These are phyloP conservation scores for Hanseniaspora pseudoguilliermondii DNA, from an alignment of 805 yeast species.

Conservation along the genomic window DNA sequence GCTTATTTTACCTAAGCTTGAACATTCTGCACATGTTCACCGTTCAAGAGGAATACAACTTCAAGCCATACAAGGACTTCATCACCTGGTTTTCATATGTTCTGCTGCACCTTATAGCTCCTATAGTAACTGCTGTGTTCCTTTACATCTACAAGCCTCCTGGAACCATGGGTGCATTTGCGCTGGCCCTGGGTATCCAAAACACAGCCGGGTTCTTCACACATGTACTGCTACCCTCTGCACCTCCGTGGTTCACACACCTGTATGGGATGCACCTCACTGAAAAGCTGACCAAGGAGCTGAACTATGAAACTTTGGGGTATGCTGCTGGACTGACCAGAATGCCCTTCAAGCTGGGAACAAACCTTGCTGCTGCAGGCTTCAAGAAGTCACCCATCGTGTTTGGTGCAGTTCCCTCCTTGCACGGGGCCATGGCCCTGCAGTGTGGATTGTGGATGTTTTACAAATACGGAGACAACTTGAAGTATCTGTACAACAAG, in stretches of 20 bases:
- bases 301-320: slow-evolving; percentile 51
- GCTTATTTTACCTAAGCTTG: slow-evolving; percentile 24
- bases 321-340: slow-evolving; percentile 60
- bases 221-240: slow-evolving; percentile 52
- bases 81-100: slow-evolving; percentile 54
- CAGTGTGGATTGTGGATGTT: slow-evolving; percentile 31
- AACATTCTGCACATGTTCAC: slow-evolving; percentile 35
- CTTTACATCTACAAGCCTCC: slow-evolving; percentile 55
- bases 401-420: slow-evolving; percentile 52
- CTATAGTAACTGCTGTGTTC: slow-evolving; percentile 49
- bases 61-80: slow-evolving; percentile 37
- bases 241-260: slow-evolving; percentile 65
- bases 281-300: slow-evolving; percentile 21
- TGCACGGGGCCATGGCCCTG: slow-evolving; percentile 57
- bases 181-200: slow-evolving; percentile 45
- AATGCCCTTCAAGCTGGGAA: slow-evolving; percentile 51
- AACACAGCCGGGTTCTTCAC: slow-evolving; percentile 49
- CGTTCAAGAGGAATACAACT: slow-evolving; percentile 27
- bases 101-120: slow-evolving; percentile 46
- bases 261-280: slow-evolving; percentile 37
- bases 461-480: slow-evolving; percentile 26
- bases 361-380: slow-evolving; percentile 46
- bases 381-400: slow-evolving; percentile 58
- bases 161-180: slow-evolving; percentile 44
- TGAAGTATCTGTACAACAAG: not conserved